Base-by-base conservation (phyloP, 192 early-diverging fungal genomes). In the Gonapodya prolifera region DNA sequence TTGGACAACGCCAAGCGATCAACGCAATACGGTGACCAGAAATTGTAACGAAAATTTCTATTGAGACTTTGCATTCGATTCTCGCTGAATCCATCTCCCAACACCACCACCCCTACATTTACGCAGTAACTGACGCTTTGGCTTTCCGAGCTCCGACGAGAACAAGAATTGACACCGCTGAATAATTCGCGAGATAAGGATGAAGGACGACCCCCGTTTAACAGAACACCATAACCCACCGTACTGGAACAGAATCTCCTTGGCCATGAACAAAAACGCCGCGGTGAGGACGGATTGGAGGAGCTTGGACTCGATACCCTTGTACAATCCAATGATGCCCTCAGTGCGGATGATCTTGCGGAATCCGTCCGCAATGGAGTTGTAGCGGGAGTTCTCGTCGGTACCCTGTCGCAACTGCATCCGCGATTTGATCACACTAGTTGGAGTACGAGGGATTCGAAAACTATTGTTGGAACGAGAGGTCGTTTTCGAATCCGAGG, bases 261-360 rank as follows among this genome's bases (percentile, higher is more conserved):
- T 94, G 36, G 87, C 93, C 88, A 96, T 95, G 87, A 99, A 99
- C 83, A 96, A 88, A 85, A 98, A 94, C 29, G 98, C 96, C 30
- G 95, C 91, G 0, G 97, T 94, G 76, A 99, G 86, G 34, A 99
- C 95, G 32, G 90, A 92, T 83, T 99, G 98, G 8, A 99, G 78
- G 77, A 99, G 89, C 89, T 99, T 99, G 86, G 92, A 91, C 79
- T 92, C 92, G 75, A 99, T 95, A 75, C 94, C 94, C 80, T 88
- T 89, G 81, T 88, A 89, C 35, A 88, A 78, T 2, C 87, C 98
- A 35, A 85, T 85, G 83, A 96, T 79, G 73, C 98, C 97, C 87
- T 99, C 98, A 34, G 84, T 79, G 71, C 87, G 86, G 83, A 96
- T 86, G 83, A 99, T 98, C 89, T 96, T 97, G 77, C 84, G 87